A percentile compares a stretch with the other conserved stretches of the same genome.
Evolutionary conservation across 495 filamentous ascomycete species (phyloP).

Genomic region (Trichoderma reesei): DNA sequence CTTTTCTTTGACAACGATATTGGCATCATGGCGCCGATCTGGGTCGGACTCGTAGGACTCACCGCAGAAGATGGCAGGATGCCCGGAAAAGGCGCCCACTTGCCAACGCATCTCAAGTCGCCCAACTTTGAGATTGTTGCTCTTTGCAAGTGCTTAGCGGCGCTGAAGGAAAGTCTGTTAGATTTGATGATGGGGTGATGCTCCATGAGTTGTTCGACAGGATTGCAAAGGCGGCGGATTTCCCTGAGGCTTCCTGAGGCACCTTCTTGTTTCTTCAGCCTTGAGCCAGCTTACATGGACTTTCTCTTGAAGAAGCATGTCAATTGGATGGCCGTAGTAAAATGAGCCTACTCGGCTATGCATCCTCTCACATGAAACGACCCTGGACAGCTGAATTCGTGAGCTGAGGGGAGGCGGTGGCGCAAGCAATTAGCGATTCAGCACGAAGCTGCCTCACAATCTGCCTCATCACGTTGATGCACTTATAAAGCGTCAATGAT

Average conservation of each 20-base stretch:
- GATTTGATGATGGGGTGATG: constrained; percentile 13
- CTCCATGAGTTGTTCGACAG: constrained; percentile 12
- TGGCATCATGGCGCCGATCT: constrained; percentile 20
- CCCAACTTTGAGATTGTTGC: constrained; percentile 38
- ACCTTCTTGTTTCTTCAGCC: background rate
- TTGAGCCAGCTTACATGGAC: no score
- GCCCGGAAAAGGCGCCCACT: constrained; percentile 25
- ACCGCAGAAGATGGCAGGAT: constrained; percentile 14
- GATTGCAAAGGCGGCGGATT: constrained; percentile 13
- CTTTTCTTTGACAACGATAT: no score
- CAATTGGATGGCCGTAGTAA: no score
- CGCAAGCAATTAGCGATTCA: no score
- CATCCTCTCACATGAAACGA: no score
- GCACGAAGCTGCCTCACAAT: no score
- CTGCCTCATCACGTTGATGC: no score
- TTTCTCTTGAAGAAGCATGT: no score
- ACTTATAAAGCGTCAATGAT: no score
- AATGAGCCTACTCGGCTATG: no score
- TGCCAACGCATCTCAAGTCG: constrained; percentile 27
- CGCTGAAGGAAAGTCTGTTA: constrained; percentile 30
- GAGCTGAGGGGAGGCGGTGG: no score
- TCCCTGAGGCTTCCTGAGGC: background rate
- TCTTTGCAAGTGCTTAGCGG: constrained; percentile 36
- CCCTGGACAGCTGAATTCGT: no score
- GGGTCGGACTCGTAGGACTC: constrained; percentile 39